Evolutionary conservation across 2,329 filamentous ascomycete species (phyloP), one percentile per base, ranked within the genome.

Genomic region (Ascochyta pisi): DNA sequence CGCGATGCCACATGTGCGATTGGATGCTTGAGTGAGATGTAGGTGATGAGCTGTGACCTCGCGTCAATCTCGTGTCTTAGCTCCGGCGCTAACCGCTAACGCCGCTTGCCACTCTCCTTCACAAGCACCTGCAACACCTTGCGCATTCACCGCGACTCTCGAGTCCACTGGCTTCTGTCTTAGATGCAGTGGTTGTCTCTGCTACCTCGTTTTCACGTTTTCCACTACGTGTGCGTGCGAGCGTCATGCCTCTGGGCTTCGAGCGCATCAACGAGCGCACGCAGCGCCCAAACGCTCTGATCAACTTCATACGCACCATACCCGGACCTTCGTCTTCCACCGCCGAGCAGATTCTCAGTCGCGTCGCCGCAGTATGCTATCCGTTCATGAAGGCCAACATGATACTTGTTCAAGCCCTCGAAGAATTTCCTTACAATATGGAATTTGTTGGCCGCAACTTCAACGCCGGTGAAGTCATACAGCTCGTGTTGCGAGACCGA

Each of bases 381-480:
- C 91, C 91, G 1, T 77, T 82, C 62, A 81, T 81, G 79, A 78
- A 79, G 57, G 65, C 73, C 50, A 67, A 82, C 64, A 73, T 75
- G 66, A 74, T 81, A 54, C 73, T 76, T 22, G 78, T 83, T 15
- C 81, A 81, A 71, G 70, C 77, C 15, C 81, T 96, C 0, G 92
- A 96, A 73, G 92, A 96, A 71, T 92, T 91, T 70, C 86, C 89
- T 51, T 86, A 89, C 1, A 96, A 96, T 67, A 79, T 79, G 38
- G 91, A 96, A 74, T 96, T 96, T 68, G 87, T 91, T 37, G 92
- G 92, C 3, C 89, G 92, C 51, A 96, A 96, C 71, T 96, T 96
- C 81, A 96, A 96, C 65, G 89, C 89, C 7, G 92, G 92, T 31
- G 92, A 96, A 73, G 88, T 94, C 33, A 86, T 96, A 46, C 91